Evolutionary conservation across 2,329 filamentous ascomycete species (phyloP), one percentile per base, ranked within the genome.

Genomic region (Waltergamsia citrina): DNA sequence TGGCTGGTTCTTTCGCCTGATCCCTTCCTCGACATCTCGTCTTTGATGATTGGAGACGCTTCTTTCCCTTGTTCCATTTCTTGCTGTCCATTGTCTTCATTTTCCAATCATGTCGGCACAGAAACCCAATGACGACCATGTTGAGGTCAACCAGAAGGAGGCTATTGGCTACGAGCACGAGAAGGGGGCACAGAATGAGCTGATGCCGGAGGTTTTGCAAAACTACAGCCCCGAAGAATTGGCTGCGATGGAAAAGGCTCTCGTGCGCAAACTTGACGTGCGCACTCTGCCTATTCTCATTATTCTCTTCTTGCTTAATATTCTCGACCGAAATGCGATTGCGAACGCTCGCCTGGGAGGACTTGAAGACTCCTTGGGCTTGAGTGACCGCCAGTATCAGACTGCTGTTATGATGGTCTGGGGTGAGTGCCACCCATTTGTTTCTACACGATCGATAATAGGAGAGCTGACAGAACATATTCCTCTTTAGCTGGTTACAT

Each of bases 281-380:
- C 39, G 45, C 7, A 43, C 50, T 20, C 30, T 54, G 25, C 49
- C 50, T 9, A 43, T 49, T 18, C 38, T 45, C 32, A 37, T 61
- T 54, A 11, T 64, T 54, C 61, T 53, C 44, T 23, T 56, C 50
- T 15, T 51, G 43, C 19, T 54, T 54, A 36, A 58, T 18, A 41
- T 38, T 22, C 33, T 42, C 33, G 36, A 38, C 25, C 36, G 36
- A 7, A 38, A 38, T 19, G 36, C 36, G 21, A 38, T 38, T 19
- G 36, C 43, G 3, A 31, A 44, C 27, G 44, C 43, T 7, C 43
- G 43, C 11, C 42, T 48, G 4, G 45, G 44, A 23, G 37, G 41
- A 9, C 40, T 48, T 11, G 45, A 48, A 34, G 38, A 44, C 5
- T 38, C 45, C 16, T 36, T 48, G 19, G 40, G 41, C 14, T 34